Evolutionary conservation across 2,329 filamentous ascomycete genomes (phyloP).

Genomic region (Stagonosporopsis tanaceti): DNA sequence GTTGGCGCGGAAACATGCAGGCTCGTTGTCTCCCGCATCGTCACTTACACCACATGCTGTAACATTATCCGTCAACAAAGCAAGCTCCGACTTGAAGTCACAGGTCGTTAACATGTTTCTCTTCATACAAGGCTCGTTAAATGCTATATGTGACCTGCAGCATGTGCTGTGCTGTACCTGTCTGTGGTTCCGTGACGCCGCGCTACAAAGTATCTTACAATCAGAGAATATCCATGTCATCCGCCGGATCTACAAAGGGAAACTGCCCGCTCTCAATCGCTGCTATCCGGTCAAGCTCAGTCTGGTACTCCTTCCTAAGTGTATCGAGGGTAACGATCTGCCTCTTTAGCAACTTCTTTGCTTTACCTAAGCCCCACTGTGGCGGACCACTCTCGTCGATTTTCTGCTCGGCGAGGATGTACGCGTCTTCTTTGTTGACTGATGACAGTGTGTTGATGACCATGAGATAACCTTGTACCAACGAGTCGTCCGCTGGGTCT

Average conservation of each 20-base stretch:
- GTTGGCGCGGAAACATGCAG: slow-evolving; percentile 9
- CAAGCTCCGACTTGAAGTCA: no score
- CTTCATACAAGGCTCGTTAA: neutral
- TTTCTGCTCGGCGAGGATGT: slow-evolving; percentile 69
- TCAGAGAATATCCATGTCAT: slow-evolving; percentile 50
- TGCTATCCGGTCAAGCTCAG: slow-evolving; percentile 85
- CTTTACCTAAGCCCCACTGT: slow-evolving; percentile 42
- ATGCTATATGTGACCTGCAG: slow-evolving; percentile 3
- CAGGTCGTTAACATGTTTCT: neutral
- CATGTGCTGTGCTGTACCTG: neutral
- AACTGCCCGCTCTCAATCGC: slow-evolving; percentile 91
- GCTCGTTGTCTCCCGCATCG: neutral
- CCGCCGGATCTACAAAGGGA: slow-evolving; percentile 65
- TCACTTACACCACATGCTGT: neutral
- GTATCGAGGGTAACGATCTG: slow-evolving; percentile 86
- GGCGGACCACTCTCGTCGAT: slow-evolving; percentile 50
- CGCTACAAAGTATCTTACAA: slow-evolving; percentile 28
- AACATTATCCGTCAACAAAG: neutral
- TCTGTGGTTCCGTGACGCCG: slow-evolving; percentile 26
- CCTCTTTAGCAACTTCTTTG: slow-evolving; percentile 63
- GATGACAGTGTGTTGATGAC: slow-evolving; percentile 93
- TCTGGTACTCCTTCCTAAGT: slow-evolving; percentile 86
- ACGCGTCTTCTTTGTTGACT: slow-evolving; percentile 81
- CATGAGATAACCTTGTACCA: slow-evolving; percentile 81
- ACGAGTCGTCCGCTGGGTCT: slow-evolving; percentile 60